Percentiles rank a stretch among this genome's conserved stretches.
Conservation (phyloP, 2,329 filamentous ascomycete species). For the Cryphonectria carpinicola region DNA sequence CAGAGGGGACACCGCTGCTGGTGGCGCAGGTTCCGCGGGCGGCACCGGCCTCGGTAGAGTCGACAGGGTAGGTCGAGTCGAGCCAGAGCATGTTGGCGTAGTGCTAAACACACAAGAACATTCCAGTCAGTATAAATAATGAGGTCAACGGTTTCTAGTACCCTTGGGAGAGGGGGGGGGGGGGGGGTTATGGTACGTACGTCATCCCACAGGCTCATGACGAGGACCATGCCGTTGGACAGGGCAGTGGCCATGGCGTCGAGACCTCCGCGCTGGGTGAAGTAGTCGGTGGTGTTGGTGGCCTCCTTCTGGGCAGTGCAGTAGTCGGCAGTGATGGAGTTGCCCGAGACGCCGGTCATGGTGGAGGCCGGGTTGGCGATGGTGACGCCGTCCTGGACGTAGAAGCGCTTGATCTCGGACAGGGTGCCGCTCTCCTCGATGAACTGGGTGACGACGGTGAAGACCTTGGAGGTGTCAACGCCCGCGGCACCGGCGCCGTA, state of each 20-base stretch:
- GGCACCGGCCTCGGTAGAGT: constrained; percentile 42
- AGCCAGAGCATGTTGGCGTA: constrained; percentile 75
- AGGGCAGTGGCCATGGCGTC: constrained; percentile 56
- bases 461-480: constrained; percentile 59
- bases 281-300: constrained; percentile 57
- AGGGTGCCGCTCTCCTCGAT: constrained; percentile 41
- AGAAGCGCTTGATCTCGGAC: constrained; percentile 60
- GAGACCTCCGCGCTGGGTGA: constrained; percentile 57
- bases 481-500: constrained; percentile 58
- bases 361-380: constrained; percentile 50
- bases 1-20: constrained; percentile 44
- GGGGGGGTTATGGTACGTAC: constrained; percentile 3
- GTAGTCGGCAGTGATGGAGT: constrained; percentile 56
- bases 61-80: constrained; percentile 62
- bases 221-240: constrained; percentile 62
- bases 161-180: not conserved
- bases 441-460: constrained; percentile 67
- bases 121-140: not conserved
- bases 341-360: constrained; percentile 35
- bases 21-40: constrained; percentile 49
- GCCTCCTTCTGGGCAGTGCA: constrained; percentile 57
- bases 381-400: constrained; percentile 60
- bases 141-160: not conserved
- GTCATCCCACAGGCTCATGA: constrained; percentile 66
- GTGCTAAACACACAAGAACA: constrained; percentile 41